A percentile compares a stretch with the other conserved stretches of the same genome.
Conservation (phyloP, 192 early-diverging fungal species). For the Spizellomyces punctatus region DNA sequence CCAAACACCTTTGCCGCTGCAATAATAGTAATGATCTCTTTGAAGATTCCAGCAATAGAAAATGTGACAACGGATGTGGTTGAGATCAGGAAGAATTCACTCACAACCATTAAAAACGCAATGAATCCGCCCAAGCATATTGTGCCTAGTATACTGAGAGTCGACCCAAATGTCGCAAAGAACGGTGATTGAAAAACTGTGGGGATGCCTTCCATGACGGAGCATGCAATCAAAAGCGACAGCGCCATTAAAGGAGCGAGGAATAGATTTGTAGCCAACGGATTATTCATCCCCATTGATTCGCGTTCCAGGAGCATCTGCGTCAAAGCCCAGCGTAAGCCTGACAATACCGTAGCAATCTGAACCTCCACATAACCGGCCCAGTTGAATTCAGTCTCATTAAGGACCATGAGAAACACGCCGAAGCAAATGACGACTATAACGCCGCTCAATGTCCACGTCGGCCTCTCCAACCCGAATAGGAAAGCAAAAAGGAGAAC, state of each 20-base stretch:
- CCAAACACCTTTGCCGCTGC: constrained; percentile 75
- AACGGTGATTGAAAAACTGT: constrained; percentile 45
- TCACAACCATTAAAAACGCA: constrained; percentile 86
- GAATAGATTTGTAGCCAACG: constrained; percentile 81
- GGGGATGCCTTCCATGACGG: constrained; percentile 66
- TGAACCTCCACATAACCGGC: constrained; percentile 80
- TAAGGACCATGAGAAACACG: constrained; percentile 84
- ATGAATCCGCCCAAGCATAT: constrained; percentile 78
- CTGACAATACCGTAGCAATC: constrained; percentile 76
- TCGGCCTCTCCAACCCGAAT: constrained; percentile 82
- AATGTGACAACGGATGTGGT: constrained; percentile 83
- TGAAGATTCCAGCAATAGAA: constrained; percentile 81
- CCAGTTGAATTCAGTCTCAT: constrained; percentile 79
- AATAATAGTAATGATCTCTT: constrained; percentile 84
- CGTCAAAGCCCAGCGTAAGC: constrained; percentile 90
- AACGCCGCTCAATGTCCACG: constrained; percentile 67
- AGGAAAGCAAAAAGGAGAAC: constrained; percentile 88
- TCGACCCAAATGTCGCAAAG: constrained; percentile 43
- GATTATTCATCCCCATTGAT: constrained; percentile 81
- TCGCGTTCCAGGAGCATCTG: constrained; percentile 78
- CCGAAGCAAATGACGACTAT: constrained; percentile 81
- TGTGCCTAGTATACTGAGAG: constrained; percentile 51
- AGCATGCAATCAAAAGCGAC: constrained; percentile 65
- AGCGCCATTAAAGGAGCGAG: constrained; percentile 79
- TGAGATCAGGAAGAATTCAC: constrained; percentile 83